phyloP scores from a whole-genome alignment of 768 basidiomycete species.

The Tricholoma bakamatsutake region DNA sequence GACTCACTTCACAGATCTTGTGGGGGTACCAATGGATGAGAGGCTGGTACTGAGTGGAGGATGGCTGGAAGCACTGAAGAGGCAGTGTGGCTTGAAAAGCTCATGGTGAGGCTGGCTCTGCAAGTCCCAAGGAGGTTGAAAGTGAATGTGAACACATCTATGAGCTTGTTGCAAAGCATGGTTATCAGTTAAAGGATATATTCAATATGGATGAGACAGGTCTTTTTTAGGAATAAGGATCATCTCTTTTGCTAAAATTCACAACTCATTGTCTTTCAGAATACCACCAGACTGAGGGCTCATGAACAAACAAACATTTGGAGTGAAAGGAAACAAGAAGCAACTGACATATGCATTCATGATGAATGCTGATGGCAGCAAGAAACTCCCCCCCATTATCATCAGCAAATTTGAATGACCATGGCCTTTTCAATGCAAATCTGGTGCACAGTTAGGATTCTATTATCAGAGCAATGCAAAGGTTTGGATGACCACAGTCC shows the following conservation, averaged over 20 bases:
- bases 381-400: constrained; percentile 22
- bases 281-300: constrained; percentile 29
- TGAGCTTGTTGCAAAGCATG: background rate
- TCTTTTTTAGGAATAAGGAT: constrained; percentile 18
- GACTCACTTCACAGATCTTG: constrained; percentile 26
- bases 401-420: constrained; percentile 28
- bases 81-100: constrained; percentile 15
- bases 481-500: constrained; percentile 29
- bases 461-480: constrained; percentile 32
- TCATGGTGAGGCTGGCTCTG: background rate
- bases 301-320: constrained; percentile 7
- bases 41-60: constrained; percentile 28
- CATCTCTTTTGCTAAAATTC: background rate
- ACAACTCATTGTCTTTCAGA: constrained; percentile 2
- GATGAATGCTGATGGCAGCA: too few relatives aligned
- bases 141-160: background rate
- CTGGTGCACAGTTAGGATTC: too few relatives aligned
- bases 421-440: constrained; percentile 22
- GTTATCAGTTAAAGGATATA: background rate
- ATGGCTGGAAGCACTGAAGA: constrained; percentile 26
- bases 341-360: constrained; percentile 27
- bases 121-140: background rate
- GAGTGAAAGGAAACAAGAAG: constrained; percentile 23
- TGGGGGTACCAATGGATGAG: constrained; percentile 26
- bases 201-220: background rate